Base-by-base conservation (phyloP, 148 eudicot species). In the Cornus florida region DNA sequence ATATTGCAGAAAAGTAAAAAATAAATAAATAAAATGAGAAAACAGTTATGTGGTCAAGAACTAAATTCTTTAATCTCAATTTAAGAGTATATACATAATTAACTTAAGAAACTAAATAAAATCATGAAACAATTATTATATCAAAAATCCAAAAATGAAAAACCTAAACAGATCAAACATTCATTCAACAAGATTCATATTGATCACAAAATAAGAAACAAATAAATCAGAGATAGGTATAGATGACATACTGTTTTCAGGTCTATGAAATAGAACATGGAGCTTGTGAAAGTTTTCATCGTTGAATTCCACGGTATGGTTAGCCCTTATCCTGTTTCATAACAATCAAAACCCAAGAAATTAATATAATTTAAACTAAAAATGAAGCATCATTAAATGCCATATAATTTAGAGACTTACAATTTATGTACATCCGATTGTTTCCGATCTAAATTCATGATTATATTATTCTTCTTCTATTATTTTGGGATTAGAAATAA, bases 281-380 rank as follows among this genome's bases (percentile, higher is more conserved):
- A 91, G 89, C 84, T 89, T 91, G 19, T 88, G 87, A 87, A 91
- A 82, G 10, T 90, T 87, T 82, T 91, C 94, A 82, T 91, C 84
- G 75, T 83, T 80, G 91, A 79, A 83, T 85, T 91, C 94, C 83
- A 91, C 92, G 73, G 86, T 89, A 84, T 91, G 89, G 78, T 90
- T 91, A 79, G 88, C 88, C 92, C 89, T 91, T 92, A 91, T 89
- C 92, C 94, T 91, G 77, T 56, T 75, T 33, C 71, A n/a, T n/a
- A n/a, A n/a, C n/a, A n/a, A n/a, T n/a, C n/a, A n/a, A n/a, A n/a
- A n/a, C n/a, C n/a, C n/a, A n/a, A n/a, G n/a, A n/a, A n/a, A n/a
- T n/a, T n/a, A 1, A 57, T 7, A 57, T n/a, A 57, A 14, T 57
- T 17, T 12, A 70, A 14, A 65, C 59, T 13, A 67, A 71, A 11